Percentiles rank a stretch among this genome's conserved stretches.
These are phyloP conservation scores for Tinospora cordifolia DNA, from an alignment of 164 flowering plant species.

Conservation along the genomic window DNA sequence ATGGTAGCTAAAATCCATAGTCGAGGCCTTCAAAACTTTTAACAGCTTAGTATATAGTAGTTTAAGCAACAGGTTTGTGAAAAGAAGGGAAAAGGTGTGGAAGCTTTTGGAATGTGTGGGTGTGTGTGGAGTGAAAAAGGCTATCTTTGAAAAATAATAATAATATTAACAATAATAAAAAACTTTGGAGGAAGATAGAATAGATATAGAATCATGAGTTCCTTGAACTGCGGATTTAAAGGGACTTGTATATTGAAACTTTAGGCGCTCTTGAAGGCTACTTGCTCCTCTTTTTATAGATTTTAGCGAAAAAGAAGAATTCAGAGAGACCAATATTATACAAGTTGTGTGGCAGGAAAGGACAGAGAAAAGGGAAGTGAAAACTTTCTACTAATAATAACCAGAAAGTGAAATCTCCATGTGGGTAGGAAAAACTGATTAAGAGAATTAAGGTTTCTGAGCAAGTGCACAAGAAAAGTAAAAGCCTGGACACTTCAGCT, in stretches of 20 bases:
- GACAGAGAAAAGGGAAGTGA: neutral
- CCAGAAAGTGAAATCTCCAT: neutral
- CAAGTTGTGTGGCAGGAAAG: neutral
- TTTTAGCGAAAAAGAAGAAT: neutral
- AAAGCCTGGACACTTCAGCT: neutral
- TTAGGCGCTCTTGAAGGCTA: constrained; percentile 6
- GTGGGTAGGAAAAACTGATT: neutral
- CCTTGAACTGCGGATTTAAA: constrained; percentile 13
- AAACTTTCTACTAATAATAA: neutral
- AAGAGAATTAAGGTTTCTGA: constrained; percentile 1
- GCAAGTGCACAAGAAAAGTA: neutral
- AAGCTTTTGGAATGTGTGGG: constrained; percentile 3
- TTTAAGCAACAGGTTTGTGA: constrained; percentile 12
- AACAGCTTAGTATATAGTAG: neutral
- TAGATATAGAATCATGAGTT: neutral
- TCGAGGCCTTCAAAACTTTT: neutral
- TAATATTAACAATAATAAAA: too few relatives aligned
- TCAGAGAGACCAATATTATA: neutral
- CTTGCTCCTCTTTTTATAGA: neutral
- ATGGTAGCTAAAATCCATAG: neutral
- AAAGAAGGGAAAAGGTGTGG: constrained; percentile 6
- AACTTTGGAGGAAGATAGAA: constrained; percentile 1
- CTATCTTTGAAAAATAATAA: too few relatives aligned
- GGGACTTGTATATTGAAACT: constrained; percentile 2
- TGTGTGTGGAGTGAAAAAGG: neutral